These are phyloP conservation scores for Leccinum pachyderme DNA, from an alignment of 1,284 basidiomycete species.

Conservation along the genomic window DNA sequence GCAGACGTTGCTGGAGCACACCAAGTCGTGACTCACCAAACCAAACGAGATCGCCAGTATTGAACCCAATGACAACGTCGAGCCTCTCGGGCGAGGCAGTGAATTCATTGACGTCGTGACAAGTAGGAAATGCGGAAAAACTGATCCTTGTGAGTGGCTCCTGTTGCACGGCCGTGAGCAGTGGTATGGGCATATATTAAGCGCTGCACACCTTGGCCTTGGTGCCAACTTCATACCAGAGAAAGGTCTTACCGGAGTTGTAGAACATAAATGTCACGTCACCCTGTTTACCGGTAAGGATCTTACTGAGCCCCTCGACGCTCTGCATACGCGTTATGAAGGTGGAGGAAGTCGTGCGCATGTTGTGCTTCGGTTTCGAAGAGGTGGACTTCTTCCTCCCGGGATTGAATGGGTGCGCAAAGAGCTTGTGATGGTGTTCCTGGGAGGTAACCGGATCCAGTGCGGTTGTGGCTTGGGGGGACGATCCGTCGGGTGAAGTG, in stretches of 20 bases:
- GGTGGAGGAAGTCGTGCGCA: conserved; percentile 83
- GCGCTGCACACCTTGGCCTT: conserved; percentile 65
- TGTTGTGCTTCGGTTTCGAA: conserved; percentile 81
- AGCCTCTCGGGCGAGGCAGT: conserved; percentile 78
- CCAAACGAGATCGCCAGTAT: conserved; percentile 91
- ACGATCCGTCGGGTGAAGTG: conserved; percentile 40
- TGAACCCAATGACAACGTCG: conserved; percentile 92
- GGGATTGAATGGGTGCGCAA: conserved; percentile 41
- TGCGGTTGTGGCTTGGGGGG: conserved; percentile 18
- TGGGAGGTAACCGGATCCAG: conserved; percentile 37
- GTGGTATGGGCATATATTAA: not conserved
- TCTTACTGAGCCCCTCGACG: conserved; percentile 72
- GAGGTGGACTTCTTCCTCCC: conserved; percentile 61
- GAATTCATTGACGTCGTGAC: conserved; percentile 81
- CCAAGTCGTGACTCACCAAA: conserved; percentile 53
- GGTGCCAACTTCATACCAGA: conserved; percentile 79
- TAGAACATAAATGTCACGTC: conserved; percentile 83
- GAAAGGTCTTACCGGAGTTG: conserved; percentile 75
- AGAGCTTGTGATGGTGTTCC: conserved; percentile 44
- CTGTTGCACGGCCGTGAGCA: conserved; percentile 38
- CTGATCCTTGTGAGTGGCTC: conserved; percentile 85
- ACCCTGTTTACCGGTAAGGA: conserved; percentile 75
- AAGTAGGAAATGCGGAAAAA: conserved; percentile 86
- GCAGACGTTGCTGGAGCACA: not conserved
- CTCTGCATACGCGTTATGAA: conserved; percentile 86